Percentiles rank a stretch among this genome's conserved stretches.
phyloP scores from a whole-genome alignment of 2,329 filamentous ascomycete genomes.

The Fusarium decemcellulare region DNA sequence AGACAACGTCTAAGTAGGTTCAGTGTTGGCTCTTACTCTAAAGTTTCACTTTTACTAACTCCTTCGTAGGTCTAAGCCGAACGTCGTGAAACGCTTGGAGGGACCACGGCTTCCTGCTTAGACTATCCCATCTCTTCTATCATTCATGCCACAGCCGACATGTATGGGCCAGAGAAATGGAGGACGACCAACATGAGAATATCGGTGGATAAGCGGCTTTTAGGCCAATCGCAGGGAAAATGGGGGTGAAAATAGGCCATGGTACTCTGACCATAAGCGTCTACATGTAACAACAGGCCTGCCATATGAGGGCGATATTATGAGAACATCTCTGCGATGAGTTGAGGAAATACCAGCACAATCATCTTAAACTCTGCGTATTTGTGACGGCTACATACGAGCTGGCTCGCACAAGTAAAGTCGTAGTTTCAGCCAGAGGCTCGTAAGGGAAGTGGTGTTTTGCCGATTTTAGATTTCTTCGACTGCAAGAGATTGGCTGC shows the following conservation, averaged over 20 bases:
- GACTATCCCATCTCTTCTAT: neutral
- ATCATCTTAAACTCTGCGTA: neutral
- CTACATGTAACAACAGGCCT: conserved; percentile 20
- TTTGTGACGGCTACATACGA: neutral
- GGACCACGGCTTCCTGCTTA: neutral
- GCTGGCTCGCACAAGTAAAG: too few relatives aligned
- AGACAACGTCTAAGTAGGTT: conserved; percentile 6
- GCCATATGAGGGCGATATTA: conserved; percentile 33
- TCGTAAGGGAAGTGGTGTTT: too few relatives aligned
- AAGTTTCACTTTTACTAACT: neutral
- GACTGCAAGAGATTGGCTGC: neutral
- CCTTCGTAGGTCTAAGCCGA: neutral
- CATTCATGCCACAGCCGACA: neutral
- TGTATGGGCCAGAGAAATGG: too few relatives aligned
- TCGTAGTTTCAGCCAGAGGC: too few relatives aligned
- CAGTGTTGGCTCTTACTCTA: neutral
- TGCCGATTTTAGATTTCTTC: neutral
- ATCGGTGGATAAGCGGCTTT: conserved; percentile 8
- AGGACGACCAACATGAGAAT: neutral
- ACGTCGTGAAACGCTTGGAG: neutral
- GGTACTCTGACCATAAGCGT: conserved; percentile 21
- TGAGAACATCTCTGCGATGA: conserved; percentile 32
- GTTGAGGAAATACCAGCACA: conserved; percentile 14
- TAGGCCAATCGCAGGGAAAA: conserved; percentile 25
- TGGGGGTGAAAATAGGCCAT: conserved; percentile 22